Percentiles rank a stretch among this genome's conserved stretches.
Conservation (phyloP, 495 filamentous ascomycete species). For the Penicillium fimorum region DNA sequence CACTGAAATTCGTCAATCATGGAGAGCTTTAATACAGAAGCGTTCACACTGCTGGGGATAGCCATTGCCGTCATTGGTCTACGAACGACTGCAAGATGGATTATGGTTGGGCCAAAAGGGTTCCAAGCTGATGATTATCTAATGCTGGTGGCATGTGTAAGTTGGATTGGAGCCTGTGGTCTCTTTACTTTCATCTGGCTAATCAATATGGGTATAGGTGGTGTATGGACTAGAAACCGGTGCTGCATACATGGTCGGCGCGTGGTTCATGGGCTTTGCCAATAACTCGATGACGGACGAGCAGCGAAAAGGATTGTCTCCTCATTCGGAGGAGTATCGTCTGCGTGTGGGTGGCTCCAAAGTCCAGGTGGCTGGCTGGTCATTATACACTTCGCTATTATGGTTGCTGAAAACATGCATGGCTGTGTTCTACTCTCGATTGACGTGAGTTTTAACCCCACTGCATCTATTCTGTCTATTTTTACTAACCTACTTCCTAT, state of each 20-base stretch:
- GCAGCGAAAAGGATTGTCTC: conserved; percentile 42
- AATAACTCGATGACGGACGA: conserved; percentile 57
- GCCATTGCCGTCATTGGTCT: conserved; percentile 50
- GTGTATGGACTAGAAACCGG: conserved; percentile 43
- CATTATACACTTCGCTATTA: conserved; percentile 53
- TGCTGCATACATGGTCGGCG: conserved; percentile 48
- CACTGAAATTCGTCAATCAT: conserved; percentile 11
- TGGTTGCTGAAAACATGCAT: conserved; percentile 61
- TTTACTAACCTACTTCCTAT: conserved; percentile 8
- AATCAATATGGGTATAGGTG: conserved; percentile 26
- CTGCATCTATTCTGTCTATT: not conserved
- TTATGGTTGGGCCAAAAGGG: conserved; percentile 47
- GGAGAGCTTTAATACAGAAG: conserved; percentile 49
- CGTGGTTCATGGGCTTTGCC: conserved; percentile 48
- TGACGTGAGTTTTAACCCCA: conserved; percentile 47
- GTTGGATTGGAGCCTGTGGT: conserved; percentile 10
- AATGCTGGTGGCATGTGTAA: conserved; percentile 56
- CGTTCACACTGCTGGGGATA: conserved; percentile 50
- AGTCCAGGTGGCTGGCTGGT: conserved; percentile 57
- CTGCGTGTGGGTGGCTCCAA: conserved; percentile 56
- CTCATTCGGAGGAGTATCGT: conserved; percentile 44
- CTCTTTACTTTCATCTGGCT: not conserved
- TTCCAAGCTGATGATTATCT: conserved; percentile 60
- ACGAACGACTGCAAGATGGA: conserved; percentile 50
- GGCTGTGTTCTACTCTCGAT: conserved; percentile 58